phyloP scores from a whole-genome alignment of 495 filamentous ascomycete genomes.

The Penicillium alfredii region DNA sequence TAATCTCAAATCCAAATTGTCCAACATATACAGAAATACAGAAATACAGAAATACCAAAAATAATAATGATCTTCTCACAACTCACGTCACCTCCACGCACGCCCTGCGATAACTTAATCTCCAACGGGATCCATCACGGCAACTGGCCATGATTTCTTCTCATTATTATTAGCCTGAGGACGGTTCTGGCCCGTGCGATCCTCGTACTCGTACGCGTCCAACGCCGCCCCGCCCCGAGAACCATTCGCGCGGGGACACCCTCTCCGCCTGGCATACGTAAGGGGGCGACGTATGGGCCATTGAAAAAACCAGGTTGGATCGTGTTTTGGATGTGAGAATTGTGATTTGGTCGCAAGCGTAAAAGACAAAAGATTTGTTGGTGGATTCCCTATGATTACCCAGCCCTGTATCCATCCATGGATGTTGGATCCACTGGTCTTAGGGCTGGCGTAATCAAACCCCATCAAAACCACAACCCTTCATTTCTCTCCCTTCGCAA shows the following conservation, averaged over 20 bases:
- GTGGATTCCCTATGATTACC: no score
- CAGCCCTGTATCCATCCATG: no score
- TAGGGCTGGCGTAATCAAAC: no score
- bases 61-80: no score
- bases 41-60: no score
- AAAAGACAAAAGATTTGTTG: neutral
- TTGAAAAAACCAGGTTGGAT: no score
- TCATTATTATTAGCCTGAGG: neutral
- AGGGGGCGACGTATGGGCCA: constrained; percentile 15
- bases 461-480: neutral
- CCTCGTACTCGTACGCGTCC: constrained; percentile 27
- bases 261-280: constrained; percentile 20
- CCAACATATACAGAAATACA: no score
- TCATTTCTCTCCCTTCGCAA: neutral
- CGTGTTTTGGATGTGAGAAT: neutral
- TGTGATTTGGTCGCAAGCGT: no score
- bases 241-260: constrained; percentile 12
- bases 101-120: constrained; percentile 5
- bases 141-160: neutral
- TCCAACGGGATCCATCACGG: constrained; percentile 1
- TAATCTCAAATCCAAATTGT: no score
- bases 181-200: constrained; percentile 9
- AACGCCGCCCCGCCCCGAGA: constrained; percentile 21
- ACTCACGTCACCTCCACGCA: no score
- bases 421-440: no score